These are phyloP conservation scores for Lachancea sp. DNA, from an alignment of 805 yeast genomes.

Conservation along the genomic window DNA sequence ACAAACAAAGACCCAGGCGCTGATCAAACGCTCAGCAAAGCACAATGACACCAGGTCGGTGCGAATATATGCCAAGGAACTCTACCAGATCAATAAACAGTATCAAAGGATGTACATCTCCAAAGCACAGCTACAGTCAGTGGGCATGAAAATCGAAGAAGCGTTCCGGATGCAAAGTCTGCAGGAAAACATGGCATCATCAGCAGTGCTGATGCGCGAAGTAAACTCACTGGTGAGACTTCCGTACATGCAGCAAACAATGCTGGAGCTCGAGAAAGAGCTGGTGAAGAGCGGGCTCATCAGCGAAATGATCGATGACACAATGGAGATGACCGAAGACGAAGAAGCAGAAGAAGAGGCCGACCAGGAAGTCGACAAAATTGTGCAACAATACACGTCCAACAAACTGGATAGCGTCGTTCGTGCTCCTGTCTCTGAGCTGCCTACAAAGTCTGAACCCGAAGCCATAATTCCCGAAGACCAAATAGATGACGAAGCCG, in stretches of 20 bases:
- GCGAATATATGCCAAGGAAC: conserved; percentile 72
- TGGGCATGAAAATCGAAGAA: conserved; percentile 84
- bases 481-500: conserved; percentile 56
- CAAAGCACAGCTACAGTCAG: conserved; percentile 79
- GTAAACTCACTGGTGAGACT: conserved; percentile 71
- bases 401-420: conserved; percentile 38
- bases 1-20: conserved; percentile 68
- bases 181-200: conserved; percentile 71
- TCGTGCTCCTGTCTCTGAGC: conserved; percentile 31
- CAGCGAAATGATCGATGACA: conserved; percentile 92
- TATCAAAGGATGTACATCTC: conserved; percentile 67
- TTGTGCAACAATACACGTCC: conserved; percentile 42
- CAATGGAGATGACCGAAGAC: conserved; percentile 66
- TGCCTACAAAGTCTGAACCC: conserved; percentile 19
- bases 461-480: conserved; percentile 38
- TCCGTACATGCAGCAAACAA: conserved; percentile 74
- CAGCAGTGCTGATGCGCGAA: conserved; percentile 81
- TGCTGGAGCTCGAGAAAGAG: conserved; percentile 83
- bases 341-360: conserved; percentile 61
- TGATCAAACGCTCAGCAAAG: conserved; percentile 70
- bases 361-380: conserved; percentile 56
- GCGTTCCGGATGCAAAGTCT: conserved; percentile 81
- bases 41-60: conserved; percentile 73
- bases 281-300: conserved; percentile 80
- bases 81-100: conserved; percentile 66